Conservation (phyloP, 148 eudicot genomes). For the Agrostemma githago region DNA sequence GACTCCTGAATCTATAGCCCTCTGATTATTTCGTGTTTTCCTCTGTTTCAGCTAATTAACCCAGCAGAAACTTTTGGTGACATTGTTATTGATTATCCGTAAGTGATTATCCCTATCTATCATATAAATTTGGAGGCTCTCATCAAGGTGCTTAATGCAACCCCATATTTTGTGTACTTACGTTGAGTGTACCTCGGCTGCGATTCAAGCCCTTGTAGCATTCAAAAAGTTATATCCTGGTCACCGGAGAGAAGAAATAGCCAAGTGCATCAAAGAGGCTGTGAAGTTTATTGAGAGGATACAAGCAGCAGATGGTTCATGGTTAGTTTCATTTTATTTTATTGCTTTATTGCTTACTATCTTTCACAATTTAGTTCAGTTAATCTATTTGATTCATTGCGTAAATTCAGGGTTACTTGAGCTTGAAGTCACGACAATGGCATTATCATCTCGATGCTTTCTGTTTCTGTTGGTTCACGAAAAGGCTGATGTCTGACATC, state of each 20-base stretch:
- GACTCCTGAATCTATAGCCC: neutral
- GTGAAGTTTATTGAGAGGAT: slow-evolving; percentile 62
- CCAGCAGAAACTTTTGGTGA: slow-evolving; percentile 99
- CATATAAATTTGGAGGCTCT: neutral
- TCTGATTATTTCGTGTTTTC: neutral
- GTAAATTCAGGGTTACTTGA: neutral
- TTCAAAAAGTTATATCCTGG: slow-evolving; percentile 76
- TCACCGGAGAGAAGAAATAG: slow-evolving; percentile 76
- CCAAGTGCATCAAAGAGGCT: slow-evolving; percentile 56
- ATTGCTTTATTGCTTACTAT: neutral
- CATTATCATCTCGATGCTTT: neutral
- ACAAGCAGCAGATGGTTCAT: slow-evolving; percentile 88
- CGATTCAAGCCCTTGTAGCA: slow-evolving; percentile 75
- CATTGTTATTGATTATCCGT: slow-evolving; percentile 98
- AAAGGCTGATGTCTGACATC: slow-evolving; percentile 1
- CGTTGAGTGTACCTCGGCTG: slow-evolving; percentile 96
- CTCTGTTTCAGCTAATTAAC: slow-evolving; percentile 64
- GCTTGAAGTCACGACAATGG: neutral
- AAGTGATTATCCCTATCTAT: slow-evolving; percentile 34
- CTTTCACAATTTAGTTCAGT: neutral
- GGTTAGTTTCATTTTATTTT: slow-evolving; percentile 44
- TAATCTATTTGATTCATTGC: neutral
- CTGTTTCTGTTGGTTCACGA: slow-evolving; percentile 7
- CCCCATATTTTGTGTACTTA: slow-evolving; percentile 40
- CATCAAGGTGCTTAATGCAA: neutral